Evolutionary conservation across 2,329 filamentous ascomycete species (phyloP), one percentile per base, ranked within the genome.

Genomic region (Akanthomyces uredinophilus): DNA sequence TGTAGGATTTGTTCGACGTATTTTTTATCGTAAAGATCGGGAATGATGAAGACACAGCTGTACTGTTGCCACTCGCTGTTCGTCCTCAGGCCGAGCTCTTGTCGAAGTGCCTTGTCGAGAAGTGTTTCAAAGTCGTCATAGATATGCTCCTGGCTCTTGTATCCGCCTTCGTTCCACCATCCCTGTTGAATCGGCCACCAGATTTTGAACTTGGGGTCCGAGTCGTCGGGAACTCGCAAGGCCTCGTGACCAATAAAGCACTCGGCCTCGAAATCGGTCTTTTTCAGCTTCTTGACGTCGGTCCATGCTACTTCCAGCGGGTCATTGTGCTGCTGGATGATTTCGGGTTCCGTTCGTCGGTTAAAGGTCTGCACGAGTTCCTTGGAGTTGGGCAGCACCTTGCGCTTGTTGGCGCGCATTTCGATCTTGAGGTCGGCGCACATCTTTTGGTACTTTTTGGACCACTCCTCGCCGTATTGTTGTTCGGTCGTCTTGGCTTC

Each of bases 311-410:
- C 89, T 66, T 95, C 89, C 68, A 96, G 81, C 0, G 93, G 91
- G 70, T 99, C 95, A 72, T 98, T 99, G 76, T 98, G 95, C 70
- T 95, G 90, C 5, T 90, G 88, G 64, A 99, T 98, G 54, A 89
- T 84, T 68, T 98, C 95, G 7, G 92, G 88, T 39, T 90, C 87
- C 1, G 87, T 90, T 53, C 91, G 85, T 59, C 90, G 86, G 75
- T 99, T 99, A 81, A 91, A 98, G 71, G 96, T 98, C 66, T 93
- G 87, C 1, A 97, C 94, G 63, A 97, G 81, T 71, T 99, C 95
- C 74, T 96, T 96, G 0, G 93, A 97, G 72, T 98, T 98, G n/a
- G 95, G 95, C 55, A 98, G 78, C 18, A 97, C 93, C 73, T 96
- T 90, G 71, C 92, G 88, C 81, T 98, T 98, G 77, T 96, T 96